These are phyloP conservation scores for Solanum neorickii DNA, from an alignment of 257 asterid genomes.

Conservation along the genomic window DNA sequence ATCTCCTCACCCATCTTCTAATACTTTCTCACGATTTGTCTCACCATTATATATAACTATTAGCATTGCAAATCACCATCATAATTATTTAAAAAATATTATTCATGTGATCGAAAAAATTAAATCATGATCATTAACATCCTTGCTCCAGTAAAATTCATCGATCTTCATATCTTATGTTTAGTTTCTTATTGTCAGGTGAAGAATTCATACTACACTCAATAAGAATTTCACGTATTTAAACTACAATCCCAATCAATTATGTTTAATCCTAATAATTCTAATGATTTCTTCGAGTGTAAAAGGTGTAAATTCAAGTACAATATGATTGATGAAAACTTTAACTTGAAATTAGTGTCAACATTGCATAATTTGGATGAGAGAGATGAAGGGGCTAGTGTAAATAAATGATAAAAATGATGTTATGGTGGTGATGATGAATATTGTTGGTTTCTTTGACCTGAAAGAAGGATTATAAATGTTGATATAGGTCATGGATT, in stretches of 20 bases:
- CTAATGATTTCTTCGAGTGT: constrained; percentile 68
- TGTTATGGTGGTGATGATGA: neutral
- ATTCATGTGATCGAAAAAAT: neutral
- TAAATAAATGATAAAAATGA: constrained; percentile 62
- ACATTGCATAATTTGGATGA: constrained; percentile 48
- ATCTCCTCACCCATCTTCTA: neutral
- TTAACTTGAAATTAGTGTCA: constrained; percentile 45
- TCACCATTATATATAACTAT: neutral
- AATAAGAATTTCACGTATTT: constrained; percentile 53
- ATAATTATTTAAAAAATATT: neutral
- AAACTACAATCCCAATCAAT: constrained; percentile 50
- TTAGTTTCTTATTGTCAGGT: neutral
- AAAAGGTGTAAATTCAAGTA: constrained; percentile 47
- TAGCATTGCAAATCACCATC: neutral
- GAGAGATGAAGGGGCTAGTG: constrained; percentile 56
- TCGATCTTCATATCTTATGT: neutral
- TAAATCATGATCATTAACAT: neutral
- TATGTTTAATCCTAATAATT: constrained; percentile 52
- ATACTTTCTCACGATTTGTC: neutral
- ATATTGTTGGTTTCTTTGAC: neutral
- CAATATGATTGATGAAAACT: constrained; percentile 41
- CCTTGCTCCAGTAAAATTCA: neutral
- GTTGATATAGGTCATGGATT: constrained; percentile 26
- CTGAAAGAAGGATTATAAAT: constrained; percentile 35
- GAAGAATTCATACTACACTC: constrained; percentile 18